A percentile compares a stretch with the other conserved stretches of the same genome.
Conservation (phyloP, 441 rosid genomes). For the Gossypium gossypioides region DNA sequence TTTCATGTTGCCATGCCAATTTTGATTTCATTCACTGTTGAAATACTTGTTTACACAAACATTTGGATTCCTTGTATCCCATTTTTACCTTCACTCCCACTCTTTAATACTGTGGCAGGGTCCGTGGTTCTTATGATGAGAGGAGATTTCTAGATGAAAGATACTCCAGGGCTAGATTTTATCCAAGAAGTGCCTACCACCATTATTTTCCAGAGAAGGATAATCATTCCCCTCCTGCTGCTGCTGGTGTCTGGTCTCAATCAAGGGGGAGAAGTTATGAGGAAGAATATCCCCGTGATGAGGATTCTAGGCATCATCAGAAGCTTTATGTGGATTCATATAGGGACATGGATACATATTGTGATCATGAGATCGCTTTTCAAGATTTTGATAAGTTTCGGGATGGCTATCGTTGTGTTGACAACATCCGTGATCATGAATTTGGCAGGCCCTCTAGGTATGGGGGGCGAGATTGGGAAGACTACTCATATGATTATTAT, state of each 20-base stretch:
- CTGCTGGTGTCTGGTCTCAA: constrained; percentile 52
- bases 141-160: constrained; percentile 70
- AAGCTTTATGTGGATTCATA: constrained; percentile 47
- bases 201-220: constrained; percentile 43
- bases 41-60: neutral
- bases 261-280: constrained; percentile 71
- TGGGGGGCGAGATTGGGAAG: constrained; percentile 56
- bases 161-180: constrained; percentile 47
- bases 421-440: constrained; percentile 52
- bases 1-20: neutral
- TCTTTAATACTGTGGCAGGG: constrained; percentile 41
- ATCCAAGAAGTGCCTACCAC: constrained; percentile 43
- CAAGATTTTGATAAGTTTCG: constrained; percentile 35
- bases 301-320: constrained; percentile 55
- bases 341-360: constrained; percentile 40
- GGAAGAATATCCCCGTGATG: constrained; percentile 55
- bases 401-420: constrained; percentile 38
- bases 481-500: constrained; percentile 48
- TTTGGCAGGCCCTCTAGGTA: constrained; percentile 48
- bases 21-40: neutral
- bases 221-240: constrained; percentile 46
- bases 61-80: constrained; percentile 10
- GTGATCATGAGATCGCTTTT: constrained; percentile 35
- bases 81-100: constrained; percentile 26
- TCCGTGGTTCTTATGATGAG: constrained; percentile 59